A percentile compares a stretch with the other conserved stretches of the same genome.
Conservation (phyloP, 352 stramenopile species). For the Globisporangium okanoganense region DNA sequence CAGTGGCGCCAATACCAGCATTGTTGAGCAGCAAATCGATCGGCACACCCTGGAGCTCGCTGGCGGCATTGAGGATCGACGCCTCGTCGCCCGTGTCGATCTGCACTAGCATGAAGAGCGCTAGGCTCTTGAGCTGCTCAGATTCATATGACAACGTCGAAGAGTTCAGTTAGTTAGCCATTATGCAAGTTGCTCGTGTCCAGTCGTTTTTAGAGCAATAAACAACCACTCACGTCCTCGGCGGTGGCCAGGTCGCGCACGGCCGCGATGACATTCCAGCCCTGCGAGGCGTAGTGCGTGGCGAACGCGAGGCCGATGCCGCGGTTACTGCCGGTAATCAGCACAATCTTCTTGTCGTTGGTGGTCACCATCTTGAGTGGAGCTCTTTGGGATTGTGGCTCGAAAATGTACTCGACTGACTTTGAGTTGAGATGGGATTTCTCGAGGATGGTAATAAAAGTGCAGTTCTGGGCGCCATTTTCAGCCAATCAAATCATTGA, state of each 20-base stretch:
- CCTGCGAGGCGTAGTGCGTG: constrained; percentile 33
- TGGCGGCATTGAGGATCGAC: constrained; percentile 17
- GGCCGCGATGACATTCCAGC: constrained; percentile 48
- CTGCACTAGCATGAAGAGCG: constrained; percentile 17
- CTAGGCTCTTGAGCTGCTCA: constrained; percentile 15
- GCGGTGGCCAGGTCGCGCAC: neutral
- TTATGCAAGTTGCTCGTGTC: neutral
- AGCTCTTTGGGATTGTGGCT: no score
- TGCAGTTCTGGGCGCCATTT: neutral
- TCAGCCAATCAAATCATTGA: neutral
- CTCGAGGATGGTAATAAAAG: neutral
- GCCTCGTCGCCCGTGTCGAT: constrained; percentile 22
- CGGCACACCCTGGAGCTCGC: constrained; percentile 14
- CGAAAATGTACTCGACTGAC: no score
- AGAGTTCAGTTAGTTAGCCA: neutral
- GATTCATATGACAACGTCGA: neutral
- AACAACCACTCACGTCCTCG: neutral
- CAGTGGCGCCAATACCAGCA: constrained; percentile 17
- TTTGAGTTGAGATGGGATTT: no score
- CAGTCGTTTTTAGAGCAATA: neutral
- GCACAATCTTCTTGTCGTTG: constrained; percentile 27
- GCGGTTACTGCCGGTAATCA: constrained; percentile 40
- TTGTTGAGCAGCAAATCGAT: constrained; percentile 48
- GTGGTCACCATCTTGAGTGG: neutral
- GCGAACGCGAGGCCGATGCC: constrained; percentile 44